Evolutionary conservation across 2,329 filamentous ascomycete species (phyloP).

Genomic region (Fusarium illudens): DNA sequence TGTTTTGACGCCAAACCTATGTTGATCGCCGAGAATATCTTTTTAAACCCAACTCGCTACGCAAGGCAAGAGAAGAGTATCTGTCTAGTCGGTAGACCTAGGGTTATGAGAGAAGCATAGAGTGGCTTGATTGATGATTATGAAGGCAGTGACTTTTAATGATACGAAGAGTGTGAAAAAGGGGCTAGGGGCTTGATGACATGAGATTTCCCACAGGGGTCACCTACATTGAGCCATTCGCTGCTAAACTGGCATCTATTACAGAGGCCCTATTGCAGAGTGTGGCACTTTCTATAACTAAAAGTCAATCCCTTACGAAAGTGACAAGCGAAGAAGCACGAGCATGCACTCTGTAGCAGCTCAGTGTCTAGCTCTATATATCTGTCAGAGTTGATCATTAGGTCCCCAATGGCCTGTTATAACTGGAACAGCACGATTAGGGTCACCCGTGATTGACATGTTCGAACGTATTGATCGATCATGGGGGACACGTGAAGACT

Average conservation of each 20-base stretch:
- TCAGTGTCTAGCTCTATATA: not conserved
- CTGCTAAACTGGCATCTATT: not conserved
- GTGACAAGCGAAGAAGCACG: not conserved
- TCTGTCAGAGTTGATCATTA: not conserved
- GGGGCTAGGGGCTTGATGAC: not conserved
- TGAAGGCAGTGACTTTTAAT: not conserved
- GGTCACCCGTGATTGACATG: not conserved
- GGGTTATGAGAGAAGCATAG: not conserved
- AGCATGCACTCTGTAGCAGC: not conserved
- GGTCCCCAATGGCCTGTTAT: not conserved
- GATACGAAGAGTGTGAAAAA: not conserved
- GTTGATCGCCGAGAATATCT: not conserved
- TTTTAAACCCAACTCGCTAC: not conserved
- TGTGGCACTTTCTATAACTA: not conserved
- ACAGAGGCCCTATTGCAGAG: not conserved
- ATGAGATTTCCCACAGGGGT: not conserved
- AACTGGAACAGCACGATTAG: not conserved
- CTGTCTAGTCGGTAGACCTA: not conserved
- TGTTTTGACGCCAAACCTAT: not conserved
- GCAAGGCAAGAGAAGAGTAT: not conserved
- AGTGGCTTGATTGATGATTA: not conserved
- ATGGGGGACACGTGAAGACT: not conserved
- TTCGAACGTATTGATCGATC: not conserved
- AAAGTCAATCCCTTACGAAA: not conserved
- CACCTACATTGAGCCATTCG: not conserved